A percentile compares a stretch with the other conserved stretches of the same genome.
These are phyloP conservation scores for Coniochaeta prunicola DNA, from an alignment of 2,329 filamentous ascomycete species.

Conservation along the genomic window DNA sequence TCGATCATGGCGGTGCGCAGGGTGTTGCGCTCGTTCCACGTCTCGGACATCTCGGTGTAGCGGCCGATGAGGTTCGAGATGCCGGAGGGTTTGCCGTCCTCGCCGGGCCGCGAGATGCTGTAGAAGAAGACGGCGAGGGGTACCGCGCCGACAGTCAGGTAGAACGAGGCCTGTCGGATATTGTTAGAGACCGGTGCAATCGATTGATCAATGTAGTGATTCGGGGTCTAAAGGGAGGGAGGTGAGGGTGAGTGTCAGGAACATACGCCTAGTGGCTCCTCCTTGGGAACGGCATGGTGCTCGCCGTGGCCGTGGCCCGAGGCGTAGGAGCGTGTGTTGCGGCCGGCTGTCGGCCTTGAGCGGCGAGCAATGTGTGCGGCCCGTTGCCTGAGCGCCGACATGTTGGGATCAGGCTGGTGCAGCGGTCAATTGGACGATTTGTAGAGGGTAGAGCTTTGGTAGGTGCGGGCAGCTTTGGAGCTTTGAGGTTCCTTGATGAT, in stretches of 20 bases:
- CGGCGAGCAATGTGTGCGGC: constrained; percentile 28
- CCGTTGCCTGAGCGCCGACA: constrained; percentile 29
- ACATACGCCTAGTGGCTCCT: constrained; percentile 52
- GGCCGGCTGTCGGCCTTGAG: constrained; percentile 22
- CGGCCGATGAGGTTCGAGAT: constrained; percentile 38
- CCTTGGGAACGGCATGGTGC: constrained; percentile 33
- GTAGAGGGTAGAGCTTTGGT: neutral
- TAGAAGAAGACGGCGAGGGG: constrained; percentile 38
- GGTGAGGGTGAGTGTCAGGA: neutral
- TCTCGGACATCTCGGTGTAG: constrained; percentile 37
- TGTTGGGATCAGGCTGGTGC: constrained; percentile 13
- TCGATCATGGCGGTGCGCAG: constrained; percentile 44
- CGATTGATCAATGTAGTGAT: neutral
- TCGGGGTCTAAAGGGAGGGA: neutral
- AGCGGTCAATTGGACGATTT: constrained; percentile 3
- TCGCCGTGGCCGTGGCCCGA: constrained; percentile 39
- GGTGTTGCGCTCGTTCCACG: constrained; percentile 45
- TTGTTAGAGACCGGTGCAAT: neutral
- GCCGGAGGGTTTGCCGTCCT: constrained; percentile 39
- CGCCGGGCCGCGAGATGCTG: constrained; percentile 38
- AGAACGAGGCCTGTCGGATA: constrained; percentile 38
- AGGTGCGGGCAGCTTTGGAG: neutral
- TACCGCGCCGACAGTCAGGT: constrained; percentile 35
- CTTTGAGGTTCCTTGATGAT: neutral
- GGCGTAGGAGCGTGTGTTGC: constrained; percentile 41